Base-by-base conservation (phyloP, 495 filamentous ascomycete species). In the Aspergillus coremiiformis region DNA sequence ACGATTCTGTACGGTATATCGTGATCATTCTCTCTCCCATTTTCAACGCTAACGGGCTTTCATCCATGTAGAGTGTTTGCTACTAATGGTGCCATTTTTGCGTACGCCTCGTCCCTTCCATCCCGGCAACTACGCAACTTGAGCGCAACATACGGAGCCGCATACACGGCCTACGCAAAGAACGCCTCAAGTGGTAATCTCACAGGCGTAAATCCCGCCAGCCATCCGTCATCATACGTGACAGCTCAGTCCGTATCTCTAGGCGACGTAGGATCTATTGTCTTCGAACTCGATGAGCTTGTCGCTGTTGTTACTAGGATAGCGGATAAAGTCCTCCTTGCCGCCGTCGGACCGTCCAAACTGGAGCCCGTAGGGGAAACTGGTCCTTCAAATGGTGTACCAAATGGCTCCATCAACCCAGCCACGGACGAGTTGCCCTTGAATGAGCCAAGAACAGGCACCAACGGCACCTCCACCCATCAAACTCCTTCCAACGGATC, bases 251-350 rank as follows among this genome's bases (percentile, higher is more conserved):
- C 72, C 10, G 61, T 72, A 51, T 73, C 72, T 8, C 56, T 76
- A n/a, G 72, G 72, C n/a, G 69, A 76, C 47, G 72, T 76, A 20
- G 72, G 72, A 30, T 76, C 72, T 4, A 76, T 76, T 39, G 72
- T 76, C 39, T 76, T 76, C 29, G 72, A 76, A 44, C 71, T 74
- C 8, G 70, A 74, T 35, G 70, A 71, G 44, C 65, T 66, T 3
- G 72, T 74, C 23, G 71, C 72, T 6, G 67, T 76, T 9, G 71
- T 76, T n/a, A 76, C 72, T 23, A 63, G 59, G 5, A 67, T 76
- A 39, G 72, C 69, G 8, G 71, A 76, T 51, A 74, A 73, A 50
- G 71, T 76, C 15, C 68, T 74, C 12, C 60, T 76, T 7, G 72
- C 71, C 12, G 72, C 68, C 5, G 69, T 74, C 1, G 72, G 72